phyloP scores from a whole-genome alignment of 331 rosid genomes.

The Stylosanthes scabra region DNA sequence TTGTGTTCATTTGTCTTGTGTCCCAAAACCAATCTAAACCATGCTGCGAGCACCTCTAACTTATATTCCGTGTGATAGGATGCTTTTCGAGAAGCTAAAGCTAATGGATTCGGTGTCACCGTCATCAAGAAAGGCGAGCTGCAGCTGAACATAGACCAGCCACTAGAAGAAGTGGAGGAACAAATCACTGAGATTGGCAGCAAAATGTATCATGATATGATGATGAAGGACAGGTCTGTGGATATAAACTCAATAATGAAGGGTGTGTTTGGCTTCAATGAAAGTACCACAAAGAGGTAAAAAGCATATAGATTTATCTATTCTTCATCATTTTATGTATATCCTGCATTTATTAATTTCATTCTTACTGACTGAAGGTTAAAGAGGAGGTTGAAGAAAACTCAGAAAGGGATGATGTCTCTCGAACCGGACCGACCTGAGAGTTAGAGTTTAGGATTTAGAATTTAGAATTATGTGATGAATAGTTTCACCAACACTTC shows the following conservation, averaged over 20 bases:
- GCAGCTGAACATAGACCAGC: constrained; percentile 83
- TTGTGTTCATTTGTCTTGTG: constrained; percentile 24
- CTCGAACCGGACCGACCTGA: background rate
- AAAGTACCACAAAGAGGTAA: constrained; percentile 71
- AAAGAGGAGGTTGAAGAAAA: constrained; percentile 64
- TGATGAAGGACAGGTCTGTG: constrained; percentile 80
- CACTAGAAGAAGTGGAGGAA: constrained; percentile 92
- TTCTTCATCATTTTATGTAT: constrained; percentile 23
- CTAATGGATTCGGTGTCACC: constrained; percentile 76
- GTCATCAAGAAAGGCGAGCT: constrained; percentile 94
- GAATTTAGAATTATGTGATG: background rate
- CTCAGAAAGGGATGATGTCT: constrained; percentile 53
- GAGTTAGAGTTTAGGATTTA: background rate
- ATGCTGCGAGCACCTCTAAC: background rate
- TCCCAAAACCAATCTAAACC: too few species aligned
- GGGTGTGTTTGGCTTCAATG: constrained; percentile 78
- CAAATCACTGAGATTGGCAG: constrained; percentile 89
- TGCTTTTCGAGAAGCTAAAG: constrained; percentile 87
- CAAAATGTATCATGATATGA: constrained; percentile 88
- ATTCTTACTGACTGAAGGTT: constrained; percentile 52
- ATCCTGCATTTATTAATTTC: constrained; percentile 13
- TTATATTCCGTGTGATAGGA: constrained; percentile 54
- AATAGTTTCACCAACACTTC: background rate
- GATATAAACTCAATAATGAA: constrained; percentile 88
- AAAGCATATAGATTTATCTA: background rate